Evolutionary conservation across 1,284 basidiomycete species (phyloP), one percentile per base, ranked within the genome.

Genomic region (Trametes sp.): DNA sequence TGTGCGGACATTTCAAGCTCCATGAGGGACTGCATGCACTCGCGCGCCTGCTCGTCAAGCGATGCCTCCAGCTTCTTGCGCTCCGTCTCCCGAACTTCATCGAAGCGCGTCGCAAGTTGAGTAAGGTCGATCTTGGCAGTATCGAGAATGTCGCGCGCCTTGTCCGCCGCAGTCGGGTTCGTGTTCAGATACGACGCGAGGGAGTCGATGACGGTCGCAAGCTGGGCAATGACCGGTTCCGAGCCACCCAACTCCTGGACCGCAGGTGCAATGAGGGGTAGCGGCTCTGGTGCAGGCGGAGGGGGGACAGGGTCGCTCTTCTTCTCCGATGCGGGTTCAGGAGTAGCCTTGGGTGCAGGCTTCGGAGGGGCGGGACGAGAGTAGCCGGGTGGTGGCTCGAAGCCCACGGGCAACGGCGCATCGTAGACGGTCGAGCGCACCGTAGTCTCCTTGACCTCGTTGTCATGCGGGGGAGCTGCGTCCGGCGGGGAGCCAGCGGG

Each of bases 191-290:
- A 96, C 13, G 89, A 86, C 21, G 96, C 90, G 54, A 99, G 90
- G 73, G 91, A 88, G 79, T 98, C 97, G 71, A 99, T 98, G 46
- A 95, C 97, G 14, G 88, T 85, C 4, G 96, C 97, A 19, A 99
- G 88, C 75, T 98, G 95, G 1, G 89, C 84, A 65, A 99, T 92
- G 72, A 98, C 89, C 19, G 97, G 96, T 69, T 97, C 93, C 7
- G 89, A 90, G 19, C 82, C 77, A 46, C 83, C 84, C 55, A 96
- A 83, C 59, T 90, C 89, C 59, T 88, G 85, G 60, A 99, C 87
- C 38, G 87, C 84, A 5, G 96, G 94, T 0, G 94, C 90, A 64
- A 98, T 82, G 48, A 93, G 85, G 44, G 96, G 95, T 13, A 97
- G 82, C 0, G 81, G 77, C 19, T 81, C 75, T 5, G 77, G 78